Evolutionary conservation across 2,329 filamentous ascomycete species (phyloP).

Genomic region (Ilyonectria sp.): DNA sequence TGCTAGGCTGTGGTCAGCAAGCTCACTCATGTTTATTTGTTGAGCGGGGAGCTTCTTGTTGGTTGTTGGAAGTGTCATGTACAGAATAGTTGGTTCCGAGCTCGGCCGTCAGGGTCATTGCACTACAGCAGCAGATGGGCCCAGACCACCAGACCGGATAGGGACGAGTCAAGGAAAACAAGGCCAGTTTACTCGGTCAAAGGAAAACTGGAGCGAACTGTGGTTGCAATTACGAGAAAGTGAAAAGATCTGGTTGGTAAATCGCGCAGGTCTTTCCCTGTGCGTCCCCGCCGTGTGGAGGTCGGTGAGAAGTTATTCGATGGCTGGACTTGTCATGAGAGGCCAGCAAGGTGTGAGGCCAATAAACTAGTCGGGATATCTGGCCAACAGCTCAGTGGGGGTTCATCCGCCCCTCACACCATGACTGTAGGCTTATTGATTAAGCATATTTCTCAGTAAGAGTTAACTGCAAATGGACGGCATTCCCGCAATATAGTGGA

Average conservation of each 20-base stretch:
- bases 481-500: constrained; percentile 20
- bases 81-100: background rate
- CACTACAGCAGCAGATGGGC: background rate
- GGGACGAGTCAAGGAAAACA: background rate
- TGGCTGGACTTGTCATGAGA: background rate
- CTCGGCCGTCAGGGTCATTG: background rate
- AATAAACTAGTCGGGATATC: constrained; percentile 4
- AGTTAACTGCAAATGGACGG: constrained; percentile 40
- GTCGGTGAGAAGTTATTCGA: constrained; percentile 8
- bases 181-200: background rate
- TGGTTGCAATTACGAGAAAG: background rate
- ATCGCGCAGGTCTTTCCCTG: constrained; percentile 17
- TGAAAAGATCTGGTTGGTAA: constrained; percentile 15
- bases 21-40: background rate
- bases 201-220: background rate
- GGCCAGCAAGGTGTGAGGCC: constrained; percentile 8
- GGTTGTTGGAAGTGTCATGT: background rate
- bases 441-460: constrained; percentile 48
- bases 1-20: background rate
- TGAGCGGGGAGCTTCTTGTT: background rate
- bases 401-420: constrained; percentile 9
- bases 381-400: background rate
- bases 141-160: background rate
- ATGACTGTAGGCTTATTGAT: constrained; percentile 20
- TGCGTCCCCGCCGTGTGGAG: constrained; percentile 19